These are phyloP conservation scores for Avena eriantha DNA, from an alignment of 176 grass and related monocot species.

Conservation along the genomic window DNA sequence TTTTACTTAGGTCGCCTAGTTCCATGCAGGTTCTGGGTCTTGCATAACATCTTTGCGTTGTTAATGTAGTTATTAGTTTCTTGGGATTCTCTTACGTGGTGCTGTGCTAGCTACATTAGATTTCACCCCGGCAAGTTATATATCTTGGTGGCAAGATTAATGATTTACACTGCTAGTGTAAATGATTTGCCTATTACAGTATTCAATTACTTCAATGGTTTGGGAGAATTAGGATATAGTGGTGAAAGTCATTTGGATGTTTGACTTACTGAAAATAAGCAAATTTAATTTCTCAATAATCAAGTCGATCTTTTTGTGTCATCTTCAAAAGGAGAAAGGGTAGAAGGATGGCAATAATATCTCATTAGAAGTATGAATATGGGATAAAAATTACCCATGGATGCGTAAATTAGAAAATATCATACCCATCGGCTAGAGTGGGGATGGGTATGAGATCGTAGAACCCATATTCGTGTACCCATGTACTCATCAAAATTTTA, in stretches of 20 bases:
- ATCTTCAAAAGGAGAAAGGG: neutral
- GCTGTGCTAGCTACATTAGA: neutral
- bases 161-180: neutral
- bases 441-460: too few relatives aligned
- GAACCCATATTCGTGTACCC: too few relatives aligned
- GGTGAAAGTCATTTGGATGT: neutral
- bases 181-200: neutral
- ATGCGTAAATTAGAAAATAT: too few relatives aligned
- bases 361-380: too few relatives aligned
- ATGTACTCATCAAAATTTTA: too few relatives aligned
- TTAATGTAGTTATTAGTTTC: neutral
- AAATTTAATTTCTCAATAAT: neutral
- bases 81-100: neutral
- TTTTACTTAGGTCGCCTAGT: neutral
- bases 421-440: too few relatives aligned
- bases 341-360: too few relatives aligned
- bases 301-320: neutral
- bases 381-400: too few relatives aligned
- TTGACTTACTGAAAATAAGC: neutral
- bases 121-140: neutral
- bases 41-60: neutral
- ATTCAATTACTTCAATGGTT: neutral
- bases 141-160: neutral
- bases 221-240: slow-evolving; percentile 6
- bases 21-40: neutral